phyloP scores from a whole-genome alignment of 192 early-diverging fungal species.

The Coemansia pectinata region DNA sequence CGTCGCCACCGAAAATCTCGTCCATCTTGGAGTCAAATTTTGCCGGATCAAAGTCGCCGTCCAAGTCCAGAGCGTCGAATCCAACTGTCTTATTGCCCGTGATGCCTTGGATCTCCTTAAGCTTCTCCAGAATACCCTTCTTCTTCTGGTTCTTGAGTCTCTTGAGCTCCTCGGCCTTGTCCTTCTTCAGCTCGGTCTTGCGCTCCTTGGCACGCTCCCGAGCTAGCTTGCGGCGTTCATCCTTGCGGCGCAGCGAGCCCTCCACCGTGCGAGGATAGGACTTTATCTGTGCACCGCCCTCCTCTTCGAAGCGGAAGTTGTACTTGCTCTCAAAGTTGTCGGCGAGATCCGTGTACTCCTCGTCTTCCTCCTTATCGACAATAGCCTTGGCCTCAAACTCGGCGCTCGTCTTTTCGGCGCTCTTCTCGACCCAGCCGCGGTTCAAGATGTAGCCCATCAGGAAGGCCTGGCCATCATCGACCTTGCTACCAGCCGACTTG shows the following conservation, averaged over 20 bases:
- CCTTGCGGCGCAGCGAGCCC: conserved; percentile 79
- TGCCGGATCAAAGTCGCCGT: conserved; percentile 90
- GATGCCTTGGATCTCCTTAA: conserved; percentile 85
- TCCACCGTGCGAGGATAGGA: conserved; percentile 83
- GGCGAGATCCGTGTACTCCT: conserved; percentile 73
- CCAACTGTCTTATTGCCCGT: conserved; percentile 70
- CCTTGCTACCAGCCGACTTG: conserved; percentile 27
- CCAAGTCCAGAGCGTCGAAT: conserved; percentile 79
- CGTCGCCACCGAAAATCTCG: conserved; percentile 59
- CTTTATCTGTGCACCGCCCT: conserved; percentile 65
- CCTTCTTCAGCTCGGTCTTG: conserved; percentile 70
- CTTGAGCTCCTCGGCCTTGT: conserved; percentile 84
- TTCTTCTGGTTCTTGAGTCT: conserved; percentile 91
- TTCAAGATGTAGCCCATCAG: conserved; percentile 92
- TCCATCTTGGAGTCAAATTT: conserved; percentile 88
- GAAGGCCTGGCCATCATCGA: conserved; percentile 63
- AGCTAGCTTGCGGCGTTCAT: conserved; percentile 74
- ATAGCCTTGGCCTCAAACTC: conserved; percentile 66
- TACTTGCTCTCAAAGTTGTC: conserved; percentile 89
- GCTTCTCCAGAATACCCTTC: conserved; percentile 76
- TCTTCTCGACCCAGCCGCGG: conserved; percentile 91
- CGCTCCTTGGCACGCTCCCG: conserved; percentile 70
- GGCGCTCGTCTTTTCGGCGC: conserved; percentile 58
- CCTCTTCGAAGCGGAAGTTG: conserved; percentile 95
- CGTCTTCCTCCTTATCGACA: conserved; percentile 74